Evolutionary conservation across 2,329 filamentous ascomycete species (phyloP).

Genomic region (Tolypocladium inflatum): DNA sequence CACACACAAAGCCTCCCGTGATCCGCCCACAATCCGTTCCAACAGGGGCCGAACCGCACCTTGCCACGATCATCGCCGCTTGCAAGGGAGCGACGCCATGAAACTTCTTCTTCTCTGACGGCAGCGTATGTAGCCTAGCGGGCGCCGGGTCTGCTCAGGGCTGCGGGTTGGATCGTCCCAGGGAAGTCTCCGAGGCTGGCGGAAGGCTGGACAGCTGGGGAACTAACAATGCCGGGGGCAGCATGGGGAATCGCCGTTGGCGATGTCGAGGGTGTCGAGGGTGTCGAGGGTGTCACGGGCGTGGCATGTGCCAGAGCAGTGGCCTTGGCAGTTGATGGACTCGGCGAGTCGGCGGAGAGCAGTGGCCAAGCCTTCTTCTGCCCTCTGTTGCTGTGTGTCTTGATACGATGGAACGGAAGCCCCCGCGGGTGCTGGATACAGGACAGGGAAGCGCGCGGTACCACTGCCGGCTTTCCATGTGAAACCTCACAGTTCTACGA

Average conservation of each 20-base stretch:
- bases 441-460: too few species aligned
- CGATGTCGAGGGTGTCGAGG: neutral
- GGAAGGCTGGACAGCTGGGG: neutral
- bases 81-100: neutral
- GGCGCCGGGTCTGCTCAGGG: neutral
- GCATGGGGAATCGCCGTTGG: neutral
- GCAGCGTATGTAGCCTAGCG: neutral
- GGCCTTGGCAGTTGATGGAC: neutral
- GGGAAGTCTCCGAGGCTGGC: neutral
- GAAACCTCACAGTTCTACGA: neutral
- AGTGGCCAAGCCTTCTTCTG: too few species aligned
- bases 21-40: neutral
- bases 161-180: neutral
- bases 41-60: neutral
- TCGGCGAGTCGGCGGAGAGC: too few species aligned
- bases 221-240: neutral
- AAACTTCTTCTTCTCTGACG: neutral
- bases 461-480: neutral
- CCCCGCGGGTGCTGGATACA: neutral
- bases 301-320: neutral
- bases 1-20: neutral
- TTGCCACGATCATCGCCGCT: neutral
- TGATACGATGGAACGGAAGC: too few species aligned
- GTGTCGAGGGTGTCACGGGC: neutral
- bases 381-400: neutral